Base-by-base conservation (phyloP, 2,329 filamentous ascomycete genomes). In the Juglanconis sp. region DNA sequence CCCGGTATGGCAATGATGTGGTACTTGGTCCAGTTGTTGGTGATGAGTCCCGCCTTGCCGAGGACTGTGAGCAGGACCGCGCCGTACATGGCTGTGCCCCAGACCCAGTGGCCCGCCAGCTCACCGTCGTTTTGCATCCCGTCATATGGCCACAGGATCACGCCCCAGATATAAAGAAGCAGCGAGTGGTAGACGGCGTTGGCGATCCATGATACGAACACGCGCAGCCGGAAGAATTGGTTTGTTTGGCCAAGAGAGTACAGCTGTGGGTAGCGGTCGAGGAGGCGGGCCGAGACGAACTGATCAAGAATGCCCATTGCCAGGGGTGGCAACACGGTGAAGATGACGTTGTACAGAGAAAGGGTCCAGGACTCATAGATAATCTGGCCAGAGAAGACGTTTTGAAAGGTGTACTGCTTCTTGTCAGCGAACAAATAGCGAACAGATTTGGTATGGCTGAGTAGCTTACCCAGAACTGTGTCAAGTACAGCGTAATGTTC, bases 291-390 rank as follows among this genome's bases (percentile, higher is more conserved):
- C 47, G 92, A 96, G 70, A 99, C 92, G 76, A 96, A 98, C 72
- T 99, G 96, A 73, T 99, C 96, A 65, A 97, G 91, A 65, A 99
- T 96, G 68, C 95, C 95, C 71, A 99, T 88, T 1, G 92, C 94
- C 62, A 99, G 88, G 1, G 95, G 95, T 15, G 95, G 95, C 17
- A 97, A 80, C 24, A 96, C 90, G 0, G 95, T 99, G 79, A 96
- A 99, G 73, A 99, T 90, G 73, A 99, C 92, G 79, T 99, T 99
- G 82, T 97, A 99, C 78, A 98, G 96, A 7, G 94, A 96, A n/a
- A 99, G 80, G 0, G 93, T 97, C 96, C 96, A 99, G 9, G 95
- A 98, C 77, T 99, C 95, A 82, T 93, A 98, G 72, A 99, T 98
- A 71, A 98, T 92, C 73, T 97, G 89, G 55, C 95, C 95, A 1